Evolutionary conservation across 257 asterid genomes (phyloP), one percentile per base, ranked within the genome.

Genomic region (Asclepias syriaca): DNA sequence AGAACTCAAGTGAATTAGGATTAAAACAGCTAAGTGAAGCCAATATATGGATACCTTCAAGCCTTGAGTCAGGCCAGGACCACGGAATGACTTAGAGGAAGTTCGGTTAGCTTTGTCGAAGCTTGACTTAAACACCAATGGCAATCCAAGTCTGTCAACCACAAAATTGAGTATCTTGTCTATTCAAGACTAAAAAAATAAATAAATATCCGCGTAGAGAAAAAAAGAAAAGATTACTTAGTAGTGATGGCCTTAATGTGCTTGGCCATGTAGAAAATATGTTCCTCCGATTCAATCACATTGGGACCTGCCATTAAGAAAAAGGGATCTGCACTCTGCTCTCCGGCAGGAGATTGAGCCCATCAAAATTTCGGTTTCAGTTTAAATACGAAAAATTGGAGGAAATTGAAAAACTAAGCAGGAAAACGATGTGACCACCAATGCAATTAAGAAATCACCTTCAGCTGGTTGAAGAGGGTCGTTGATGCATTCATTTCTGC

Each of bases 271-370:
- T 82, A 81, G 53, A 94, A 83, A 75, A 94, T 79, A 73, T 91
- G 96, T 10, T 94, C 96, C 84, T 89, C 95, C 1, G 96, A 91
- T 85, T 91, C 97, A 49, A 87, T 89, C 84, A 89, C 97, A 88
- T 94, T 94, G 11, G 97, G 97, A 24, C 97, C 99, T 11, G 97
- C 97, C 73, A 94, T 81, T 69, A 93, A 63, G 79, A 93, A 93
- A 77, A 93, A 93, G 22, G 99, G 97, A 76, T 88, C 90, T 37
- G 97, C 93, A 16, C 83, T 56, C 99, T 94, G 83, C 16, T 61
- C 11, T 46, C 5, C 1, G 1, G 53, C 70, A 74, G 53, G 53
- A 32, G 55, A 46, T 50, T 49, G 15, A 58, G 15, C n/a, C 16
- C 15, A 48, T 65, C 32, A 40, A 54, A 8, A 34, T 13, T 49